Evolutionary conservation across 1,139 yeast genomes (phyloP).

Genomic region (Zygosaccharomyces sapae): DNA sequence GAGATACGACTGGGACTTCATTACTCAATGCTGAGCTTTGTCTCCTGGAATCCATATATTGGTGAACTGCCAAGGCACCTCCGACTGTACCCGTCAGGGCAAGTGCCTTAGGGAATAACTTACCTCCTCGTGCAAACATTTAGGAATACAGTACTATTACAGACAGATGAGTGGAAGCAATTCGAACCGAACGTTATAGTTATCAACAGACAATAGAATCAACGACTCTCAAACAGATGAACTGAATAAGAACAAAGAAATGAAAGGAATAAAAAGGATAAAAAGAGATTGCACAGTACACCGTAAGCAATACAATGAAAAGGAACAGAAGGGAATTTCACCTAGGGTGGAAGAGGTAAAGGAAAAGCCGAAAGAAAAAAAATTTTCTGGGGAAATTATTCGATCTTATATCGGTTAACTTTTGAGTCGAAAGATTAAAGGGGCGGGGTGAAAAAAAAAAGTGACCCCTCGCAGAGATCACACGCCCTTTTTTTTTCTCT

Average conservation of each 20-base stretch:
- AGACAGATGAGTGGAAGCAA: not conserved
- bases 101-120: conserved; percentile 13
- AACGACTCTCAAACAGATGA: not conserved
- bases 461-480: not conserved
- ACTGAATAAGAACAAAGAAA: not conserved
- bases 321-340: not conserved
- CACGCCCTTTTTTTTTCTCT: not conserved
- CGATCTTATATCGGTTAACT: conserved; percentile 2
- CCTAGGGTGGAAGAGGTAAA: not conserved
- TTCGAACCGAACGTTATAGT: not conserved
- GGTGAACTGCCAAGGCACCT: conserved; percentile 13
- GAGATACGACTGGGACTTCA: conserved; percentile 11
- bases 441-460: not conserved
- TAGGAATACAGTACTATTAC: not conserved
- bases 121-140: conserved; percentile 15
- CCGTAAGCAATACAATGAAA: not conserved
- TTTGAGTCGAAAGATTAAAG: not conserved
- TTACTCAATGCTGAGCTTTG: conserved; percentile 6
- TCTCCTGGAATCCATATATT: conserved; percentile 5
- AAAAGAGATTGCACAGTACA: not conserved
- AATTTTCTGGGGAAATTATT: conserved; percentile 3
- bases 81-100: conserved; percentile 20
- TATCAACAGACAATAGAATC: not conserved
- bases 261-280: not conserved
- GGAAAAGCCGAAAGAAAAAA: not conserved